Evolutionary conservation across 208 protist species (phyloP).

Genomic region (Leishmania braziliensis): DNA sequence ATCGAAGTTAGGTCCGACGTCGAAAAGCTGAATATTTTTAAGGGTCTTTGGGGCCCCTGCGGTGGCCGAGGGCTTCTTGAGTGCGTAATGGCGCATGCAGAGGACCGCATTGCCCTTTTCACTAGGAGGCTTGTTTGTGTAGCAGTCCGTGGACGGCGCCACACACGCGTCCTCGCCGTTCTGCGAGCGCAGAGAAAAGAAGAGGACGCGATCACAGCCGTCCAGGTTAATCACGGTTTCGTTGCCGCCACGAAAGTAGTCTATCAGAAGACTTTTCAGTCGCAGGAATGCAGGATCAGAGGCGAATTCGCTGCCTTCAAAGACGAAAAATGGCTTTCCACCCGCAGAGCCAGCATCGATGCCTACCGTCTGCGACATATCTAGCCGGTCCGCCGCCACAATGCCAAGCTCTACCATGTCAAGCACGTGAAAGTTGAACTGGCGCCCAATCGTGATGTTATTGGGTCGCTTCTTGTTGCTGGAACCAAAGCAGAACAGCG

Average conservation of each 20-base stretch:
- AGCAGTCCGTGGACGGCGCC: slow-evolving; percentile 72
- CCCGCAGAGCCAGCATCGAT: slow-evolving; percentile 68
- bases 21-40: slow-evolving; percentile 66
- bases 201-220: slow-evolving; percentile 80
- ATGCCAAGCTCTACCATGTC: slow-evolving; percentile 92
- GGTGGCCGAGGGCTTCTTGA: slow-evolving; percentile 68
- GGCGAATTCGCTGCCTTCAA: slow-evolving; percentile 82
- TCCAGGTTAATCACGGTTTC: slow-evolving; percentile 71
- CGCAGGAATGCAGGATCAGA: slow-evolving; percentile 72
- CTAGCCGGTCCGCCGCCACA: slow-evolving; percentile 70
- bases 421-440: slow-evolving; percentile 91
- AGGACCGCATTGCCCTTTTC: slow-evolving; percentile 66
- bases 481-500: slow-evolving; percentile 85
- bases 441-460: slow-evolving; percentile 83
- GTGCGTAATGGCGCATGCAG: slow-evolving; percentile 85
- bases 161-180: slow-evolving; percentile 80
- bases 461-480: slow-evolving; percentile 91
- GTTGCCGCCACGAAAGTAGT: slow-evolving; percentile 84
- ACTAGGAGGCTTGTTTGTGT: slow-evolving; percentile 52
- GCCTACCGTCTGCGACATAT: slow-evolving; percentile 55
- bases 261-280: slow-evolving; percentile 83
- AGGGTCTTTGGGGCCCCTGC: slow-evolving; percentile 43
- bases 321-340: slow-evolving; percentile 87
- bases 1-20: slow-evolving; percentile 89
- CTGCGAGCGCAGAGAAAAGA: slow-evolving; percentile 74